These are phyloP conservation scores for Lophiostoma macrostomum DNA, from an alignment of 495 filamentous ascomycete species.

Conservation along the genomic window DNA sequence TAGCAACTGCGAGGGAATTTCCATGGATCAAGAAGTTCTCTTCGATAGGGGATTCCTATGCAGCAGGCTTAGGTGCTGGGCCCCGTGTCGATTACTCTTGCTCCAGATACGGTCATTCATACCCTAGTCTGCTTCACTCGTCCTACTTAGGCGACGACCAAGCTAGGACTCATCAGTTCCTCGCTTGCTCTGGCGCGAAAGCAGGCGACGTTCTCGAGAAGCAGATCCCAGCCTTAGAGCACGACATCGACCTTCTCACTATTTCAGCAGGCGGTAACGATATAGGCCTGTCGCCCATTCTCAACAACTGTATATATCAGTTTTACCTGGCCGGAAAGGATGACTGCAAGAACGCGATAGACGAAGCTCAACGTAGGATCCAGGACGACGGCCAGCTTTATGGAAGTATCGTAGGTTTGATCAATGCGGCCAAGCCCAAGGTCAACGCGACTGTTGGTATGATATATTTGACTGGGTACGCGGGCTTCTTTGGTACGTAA, in stretches of 20 bases:
- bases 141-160: slow-evolving; percentile 9
- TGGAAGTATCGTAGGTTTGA: slow-evolving; percentile 8
- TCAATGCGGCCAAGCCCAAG: slow-evolving; percentile 10
- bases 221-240: slow-evolving; percentile 11
- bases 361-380: slow-evolving; percentile 8
- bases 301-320: slow-evolving; percentile 30
- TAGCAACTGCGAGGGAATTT: not conserved
- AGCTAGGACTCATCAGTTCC: slow-evolving; percentile 17
- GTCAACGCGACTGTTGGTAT: slow-evolving; percentile 12
- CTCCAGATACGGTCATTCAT: slow-evolving; percentile 19
- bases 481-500: slow-evolving; percentile 29
- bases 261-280: slow-evolving; percentile 30
- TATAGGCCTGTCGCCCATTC: slow-evolving; percentile 21
- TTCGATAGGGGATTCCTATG: slow-evolving; percentile 28
- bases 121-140: slow-evolving; percentile 20
- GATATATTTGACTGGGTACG: slow-evolving; percentile 27
- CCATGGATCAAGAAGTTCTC: slow-evolving; percentile 26
- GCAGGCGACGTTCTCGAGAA: slow-evolving; percentile 7
- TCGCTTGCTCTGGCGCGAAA: slow-evolving; percentile 27
- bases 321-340: slow-evolving; percentile 20
- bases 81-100: slow-evolving; percentile 21
- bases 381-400: slow-evolving; percentile 6
- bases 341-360: slow-evolving; percentile 13
- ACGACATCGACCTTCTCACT: slow-evolving; percentile 25
- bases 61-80: slow-evolving; percentile 27